phyloP scores from a whole-genome alignment of 805 yeast genomes.

The Candida cerambycidarum region DNA sequence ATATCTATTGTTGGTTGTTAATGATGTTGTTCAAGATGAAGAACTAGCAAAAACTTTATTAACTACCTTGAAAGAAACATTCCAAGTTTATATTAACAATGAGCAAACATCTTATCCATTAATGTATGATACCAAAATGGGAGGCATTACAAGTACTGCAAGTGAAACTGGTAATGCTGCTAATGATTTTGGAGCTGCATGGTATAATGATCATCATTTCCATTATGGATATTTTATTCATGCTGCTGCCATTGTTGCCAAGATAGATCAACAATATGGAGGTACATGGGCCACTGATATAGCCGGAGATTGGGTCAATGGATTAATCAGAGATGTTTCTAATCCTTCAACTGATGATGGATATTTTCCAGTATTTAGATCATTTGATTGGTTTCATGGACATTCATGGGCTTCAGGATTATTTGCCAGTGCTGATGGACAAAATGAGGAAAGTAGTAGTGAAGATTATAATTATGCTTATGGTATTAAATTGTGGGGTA shows the following conservation, averaged over 20 bases:
- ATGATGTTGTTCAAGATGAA: constrained; percentile 45
- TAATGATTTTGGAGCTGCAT: constrained; percentile 67
- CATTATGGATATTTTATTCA: constrained; percentile 82
- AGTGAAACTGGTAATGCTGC: constrained; percentile 35
- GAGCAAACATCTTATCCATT: constrained; percentile 45
- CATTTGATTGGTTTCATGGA: constrained; percentile 73
- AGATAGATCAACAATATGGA: constrained; percentile 53
- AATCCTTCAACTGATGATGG: constrained; percentile 55
- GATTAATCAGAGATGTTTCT: constrained; percentile 64
- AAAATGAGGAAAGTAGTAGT: constrained; percentile 68
- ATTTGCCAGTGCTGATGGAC: constrained; percentile 67
- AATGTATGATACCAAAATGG: constrained; percentile 52
- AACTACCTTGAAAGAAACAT: constrained; percentile 40
- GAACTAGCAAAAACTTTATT: constrained; percentile 33
- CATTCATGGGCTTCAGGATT: constrained; percentile 79
- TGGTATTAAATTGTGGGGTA: constrained; percentile 67
- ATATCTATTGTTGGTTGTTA: constrained; percentile 49
- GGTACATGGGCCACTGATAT: constrained; percentile 52
- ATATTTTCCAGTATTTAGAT: constrained; percentile 64
- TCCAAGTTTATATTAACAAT: constrained; percentile 37
- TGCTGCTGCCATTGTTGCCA: constrained; percentile 74
- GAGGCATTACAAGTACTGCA: constrained; percentile 54
- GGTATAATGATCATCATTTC: constrained; percentile 83
- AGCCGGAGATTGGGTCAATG: constrained; percentile 52
- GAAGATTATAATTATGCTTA: constrained; percentile 72